phyloP scores from a whole-genome alignment of 2,329 filamentous ascomycete species.

The Colletotrichum destructivum region DNA sequence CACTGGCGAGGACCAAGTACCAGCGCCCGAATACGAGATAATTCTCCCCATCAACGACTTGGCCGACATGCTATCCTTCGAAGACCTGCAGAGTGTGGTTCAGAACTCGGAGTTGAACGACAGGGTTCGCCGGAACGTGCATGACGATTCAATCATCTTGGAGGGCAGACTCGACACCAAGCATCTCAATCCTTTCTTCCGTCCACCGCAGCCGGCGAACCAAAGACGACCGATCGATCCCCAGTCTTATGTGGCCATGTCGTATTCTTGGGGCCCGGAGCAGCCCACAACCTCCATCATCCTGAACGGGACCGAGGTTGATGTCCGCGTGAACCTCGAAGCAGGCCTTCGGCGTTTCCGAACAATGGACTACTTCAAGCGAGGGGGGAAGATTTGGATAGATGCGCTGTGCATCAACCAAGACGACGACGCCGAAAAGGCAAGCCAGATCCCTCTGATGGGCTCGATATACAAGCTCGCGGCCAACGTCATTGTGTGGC shows the following conservation, averaged over 20 bases:
- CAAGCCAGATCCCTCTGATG: conserved; percentile 46
- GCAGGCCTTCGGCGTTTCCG: conserved; percentile 9
- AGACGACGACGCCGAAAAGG: conserved; percentile 44
- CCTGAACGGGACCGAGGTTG: conserved; percentile 6
- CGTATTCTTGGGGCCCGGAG: conserved; percentile 45
- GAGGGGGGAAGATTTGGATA: conserved; percentile 44
- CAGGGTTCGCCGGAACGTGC: not conserved
- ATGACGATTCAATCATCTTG: not conserved
- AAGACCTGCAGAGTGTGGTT: not conserved
- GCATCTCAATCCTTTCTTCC: conserved; percentile 10
- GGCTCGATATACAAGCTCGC: conserved; percentile 46
- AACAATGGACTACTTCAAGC: conserved; percentile 8
- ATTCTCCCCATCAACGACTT: conserved; percentile 4
- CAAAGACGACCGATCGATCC: not conserved
- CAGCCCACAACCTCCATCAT: conserved; percentile 35
- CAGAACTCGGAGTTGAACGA: conserved; percentile 4
- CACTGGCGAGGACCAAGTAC: not conserved
- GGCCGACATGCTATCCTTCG: not conserved
- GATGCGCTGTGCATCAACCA: conserved; percentile 49
- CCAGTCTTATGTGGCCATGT: conserved; percentile 43
- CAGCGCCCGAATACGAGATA: not conserved
- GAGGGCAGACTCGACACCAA: not conserved
- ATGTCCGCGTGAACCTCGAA: conserved; percentile 7
- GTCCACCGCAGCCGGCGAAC: not conserved
- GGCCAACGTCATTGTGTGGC: conserved; percentile 46